Evolutionary conservation across 331 rosid species (phyloP).

Genomic region (Quercus phellos): DNA sequence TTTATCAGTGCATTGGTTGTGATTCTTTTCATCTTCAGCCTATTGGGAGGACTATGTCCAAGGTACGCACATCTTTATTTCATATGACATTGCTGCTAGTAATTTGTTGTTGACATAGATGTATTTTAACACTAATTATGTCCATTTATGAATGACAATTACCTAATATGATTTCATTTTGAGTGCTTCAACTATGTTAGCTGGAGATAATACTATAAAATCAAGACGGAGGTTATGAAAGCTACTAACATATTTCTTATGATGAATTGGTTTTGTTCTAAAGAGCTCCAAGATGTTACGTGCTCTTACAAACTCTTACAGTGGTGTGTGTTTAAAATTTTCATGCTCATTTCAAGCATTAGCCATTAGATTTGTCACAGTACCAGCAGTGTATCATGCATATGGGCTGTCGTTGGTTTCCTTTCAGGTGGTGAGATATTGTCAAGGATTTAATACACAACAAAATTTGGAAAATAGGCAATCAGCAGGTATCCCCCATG

Average conservation of each 20-base stretch:
- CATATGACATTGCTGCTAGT: background rate
- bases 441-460: background rate
- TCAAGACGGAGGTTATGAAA: no score
- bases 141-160: background rate
- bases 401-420: background rate
- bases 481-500: background rate
- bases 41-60: slow-evolving; percentile 70
- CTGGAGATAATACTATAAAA: no score
- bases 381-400: no score
- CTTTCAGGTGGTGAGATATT: background rate
- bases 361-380: no score
- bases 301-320: no score
- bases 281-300: no score
- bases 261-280: no score
- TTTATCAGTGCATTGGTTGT: slow-evolving; percentile 93
- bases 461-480: background rate
- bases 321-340: no score
- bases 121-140: slow-evolving; percentile 2
- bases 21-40: slow-evolving; percentile 98
- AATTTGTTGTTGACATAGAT: background rate
- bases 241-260: no score
- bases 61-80: slow-evolving; percentile 49
- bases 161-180: background rate
- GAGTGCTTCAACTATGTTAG: no score
- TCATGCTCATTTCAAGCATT: no score